Base-by-base conservation (phyloP, 495 filamentous ascomycete genomes). In the Terfezia boudieri region DNA sequence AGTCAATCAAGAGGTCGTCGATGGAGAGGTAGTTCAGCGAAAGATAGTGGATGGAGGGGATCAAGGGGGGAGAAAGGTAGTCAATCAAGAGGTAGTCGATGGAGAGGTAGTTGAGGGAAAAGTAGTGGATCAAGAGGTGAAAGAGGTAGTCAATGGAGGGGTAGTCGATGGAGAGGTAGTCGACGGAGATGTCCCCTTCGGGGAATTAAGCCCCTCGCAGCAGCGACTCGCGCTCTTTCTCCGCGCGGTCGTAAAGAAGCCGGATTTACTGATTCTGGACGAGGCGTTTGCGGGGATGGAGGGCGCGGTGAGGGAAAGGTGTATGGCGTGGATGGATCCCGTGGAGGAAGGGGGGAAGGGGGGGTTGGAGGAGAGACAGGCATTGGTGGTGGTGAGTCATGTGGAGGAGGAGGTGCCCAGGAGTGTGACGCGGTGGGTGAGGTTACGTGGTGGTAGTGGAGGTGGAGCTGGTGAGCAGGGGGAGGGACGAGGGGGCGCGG, bases 251-350 rank as follows among this genome's bases (percentile, higher is more conserved):
- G 76, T 90, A 59, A 82, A 86, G 58, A 75, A 75, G 53, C 85
- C 87, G 0, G 89, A 95, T 56, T 75, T 98, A 48, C 73, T 96
- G 36, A 83, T 98, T 38, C 75, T 96, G 2, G 90, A 96, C 61
- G 90, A 98, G 67, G 79, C 90, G 0, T 92, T 94, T 61, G 86
- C 83, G 49, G 87, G 89, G 32, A 85, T 98, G 78, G 79, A 88
- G 56, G 78, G 81, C 41, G 72, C 71, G 0, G 76, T 90, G n/a
- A 74, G 86, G 12, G 81, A 93, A 60, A 87, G 84, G 60, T 94
- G 88, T 59, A 70, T 88, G 53, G 65, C 76, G 0, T 90, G 94
- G 62, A 74, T 98, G 9, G 75, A 77, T 16, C 69, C 66, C 41
- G 63, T 78, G 4, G 57, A 56, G 26, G 7, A 32, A 7, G 26